Conservation (phyloP, 805 yeast species). For the Jamesozyma hellenica region DNA sequence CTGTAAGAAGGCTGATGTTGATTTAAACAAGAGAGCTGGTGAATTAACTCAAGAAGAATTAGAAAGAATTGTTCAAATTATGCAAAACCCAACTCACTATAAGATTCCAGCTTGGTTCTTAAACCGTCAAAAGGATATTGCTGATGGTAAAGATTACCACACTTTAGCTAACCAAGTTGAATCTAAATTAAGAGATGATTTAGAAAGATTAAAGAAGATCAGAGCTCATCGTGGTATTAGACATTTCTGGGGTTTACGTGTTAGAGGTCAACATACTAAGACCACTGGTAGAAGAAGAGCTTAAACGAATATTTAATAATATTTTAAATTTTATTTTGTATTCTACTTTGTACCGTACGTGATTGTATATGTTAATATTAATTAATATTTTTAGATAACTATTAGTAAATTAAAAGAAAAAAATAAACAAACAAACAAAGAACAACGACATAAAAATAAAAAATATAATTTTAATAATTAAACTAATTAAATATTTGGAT, state of each 20-base stretch:
- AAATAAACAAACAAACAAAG: too few relatives aligned
- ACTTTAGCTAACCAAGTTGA: slow-evolving; percentile 97
- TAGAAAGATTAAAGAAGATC: slow-evolving; percentile 99
- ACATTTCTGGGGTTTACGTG: slow-evolving; percentile 99
- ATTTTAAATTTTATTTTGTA: neutral
- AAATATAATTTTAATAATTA: too few relatives aligned
- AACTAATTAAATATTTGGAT: too few relatives aligned
- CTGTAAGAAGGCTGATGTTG: slow-evolving; percentile 99
- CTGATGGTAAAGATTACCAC: slow-evolving; percentile 99
- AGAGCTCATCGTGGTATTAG: slow-evolving; percentile 99
- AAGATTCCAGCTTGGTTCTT: slow-evolving; percentile 99
- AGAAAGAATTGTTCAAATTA: slow-evolving; percentile 98
- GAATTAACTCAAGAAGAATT: slow-evolving; percentile 99
- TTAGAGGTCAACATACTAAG: slow-evolving; percentile 99
- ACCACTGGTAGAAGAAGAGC: slow-evolving; percentile 90
- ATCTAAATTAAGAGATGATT: slow-evolving; percentile 98
- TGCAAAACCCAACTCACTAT: slow-evolving; percentile 99
- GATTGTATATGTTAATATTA: slow-evolving; percentile 3
- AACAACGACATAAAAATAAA: too few relatives aligned
- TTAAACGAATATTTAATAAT: neutral
- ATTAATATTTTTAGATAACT: slow-evolving; percentile 3
- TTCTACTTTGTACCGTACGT: neutral
- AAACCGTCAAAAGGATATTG: slow-evolving; percentile 97
- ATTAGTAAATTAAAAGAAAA: too few relatives aligned
- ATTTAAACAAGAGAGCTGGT: slow-evolving; percentile 98